Base-by-base conservation (phyloP, 805 yeast genomes). In the Cyberlindnera euphorbiae region DNA sequence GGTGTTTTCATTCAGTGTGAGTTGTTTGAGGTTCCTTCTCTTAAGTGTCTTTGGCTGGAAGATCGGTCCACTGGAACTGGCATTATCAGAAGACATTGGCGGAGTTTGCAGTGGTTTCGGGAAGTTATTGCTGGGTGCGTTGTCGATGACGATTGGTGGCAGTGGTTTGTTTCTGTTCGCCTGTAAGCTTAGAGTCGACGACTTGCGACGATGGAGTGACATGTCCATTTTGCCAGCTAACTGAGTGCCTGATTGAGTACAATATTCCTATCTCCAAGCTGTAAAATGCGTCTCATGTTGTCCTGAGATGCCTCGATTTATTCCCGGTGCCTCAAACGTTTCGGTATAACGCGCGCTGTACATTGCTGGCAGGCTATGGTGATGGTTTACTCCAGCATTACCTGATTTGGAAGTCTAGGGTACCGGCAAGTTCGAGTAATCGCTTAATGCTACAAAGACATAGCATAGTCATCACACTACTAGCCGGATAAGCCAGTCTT, bases 1-100 rank as follows among this genome's bases (percentile, higher is more conserved):
- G 9, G 46, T 15, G 17, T 52, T 42, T 17, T 42, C 41, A 6
- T 42, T 47, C 9, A 79, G 56, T 8, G 75, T 69, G 26, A 79
- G 62, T 43, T 75, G 67, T 55, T 81, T 81, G 46, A 77, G 56
- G 49, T 81, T 81, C 38, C 75, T 62, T 46, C 84, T 64, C 44
- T 72, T 73, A 38, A 79, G 52, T 1, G 81, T 65, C 47, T 65
- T 72, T 25, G 65, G 63, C 32, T 61, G 63, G 42, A 64, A 63
- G 14, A 52, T 48, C 2, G 49, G 17, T 13, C 24, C 6, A 23
- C 26, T 22, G 17, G 16, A 3, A 18, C 26, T 14, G 33, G 17
- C 19, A 17, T 28, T 17, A 8, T 27, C 17, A 13, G 25, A 27
- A 6, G 38, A 26, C 15, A 31, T 22, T 28, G 42, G 30, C 6